Base-by-base conservation (phyloP, 164 flowering plant species). In the Umbilicus rupestris region DNA sequence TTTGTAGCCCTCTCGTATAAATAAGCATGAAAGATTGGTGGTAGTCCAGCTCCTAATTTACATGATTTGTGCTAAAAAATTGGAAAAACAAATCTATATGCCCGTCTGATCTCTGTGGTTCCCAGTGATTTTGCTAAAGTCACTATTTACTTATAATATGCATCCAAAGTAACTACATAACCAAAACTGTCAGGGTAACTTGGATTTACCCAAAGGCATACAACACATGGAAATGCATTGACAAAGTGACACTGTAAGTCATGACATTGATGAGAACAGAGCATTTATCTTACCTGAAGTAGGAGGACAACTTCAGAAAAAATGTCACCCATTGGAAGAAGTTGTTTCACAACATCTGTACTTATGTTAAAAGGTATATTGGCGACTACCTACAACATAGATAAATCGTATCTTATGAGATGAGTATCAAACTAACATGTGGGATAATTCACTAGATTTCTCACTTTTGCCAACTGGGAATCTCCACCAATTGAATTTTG, bases 311-410 rank as follows among this genome's bases (percentile, higher is more conserved):
- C 95, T 80, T 87, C 89, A 14, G 98, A 87, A 70, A 95, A 79
- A 39, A 92, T 83, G 78, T 90, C 97, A 66, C 99, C 98, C 97
- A 90, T 84, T 9, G 97, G 98, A 84, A 92, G 96, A 73, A 95
- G 95, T 73, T 70, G 83, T 75, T 85, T 92, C 47, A 95, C 81
- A 24, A 95, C 87, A 70, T 92, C 96, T 30, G 90, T 90, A 69
- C 90, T 90, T 39, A 95, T 95, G 77, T 95, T 95, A 68, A 92
- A 95, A 64, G 98, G 99, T 73, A 92, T 76, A 65, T 90, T 92
- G 41, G 99, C 58, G n/a, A 95, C 98, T 15, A 90, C 99, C 99
- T 95, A 86, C 78, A 82, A 66, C 15, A 74, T 58, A 20, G 16
- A 31, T 7, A 26, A 52, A 11, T 7, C 1, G 11, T 11, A 9